Base-by-base conservation (phyloP, 192 early-diverging fungal genomes). In the Backusella macrospora region DNA sequence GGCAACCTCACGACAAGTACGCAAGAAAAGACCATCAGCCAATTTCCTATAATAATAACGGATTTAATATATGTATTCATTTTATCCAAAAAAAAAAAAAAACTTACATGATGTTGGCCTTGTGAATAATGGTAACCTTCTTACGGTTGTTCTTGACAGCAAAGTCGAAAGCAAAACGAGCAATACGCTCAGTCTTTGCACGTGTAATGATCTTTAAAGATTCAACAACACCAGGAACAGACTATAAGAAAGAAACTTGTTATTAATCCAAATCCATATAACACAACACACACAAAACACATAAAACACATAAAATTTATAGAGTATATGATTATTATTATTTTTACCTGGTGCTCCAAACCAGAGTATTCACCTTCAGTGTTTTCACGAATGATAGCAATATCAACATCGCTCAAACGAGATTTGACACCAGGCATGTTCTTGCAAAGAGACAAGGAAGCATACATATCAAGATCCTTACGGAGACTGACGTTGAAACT, bases 331-430 rank as follows among this genome's bases (percentile, higher is more conserved):
- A n/a, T n/a, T n/a, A n/a, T n/a, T n/a, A n/a, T n/a, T n/a, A n/a
- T 55, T 80, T 75, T 59, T 76, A 92, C 89, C 64, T 92, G 91
- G 88, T 99, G 98, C 86, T 99, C 98, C 65, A 98, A 89, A 14
- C 98, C 98, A 82, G 96, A 94, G 91, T 99, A 99, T 87, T 99
- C 98, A 78, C 98, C 98, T 85, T 99, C 98, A 48, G 98, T 99
- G 90, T 99, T 99, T 80, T 99, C 98, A 87, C 98, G 94, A 82
- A 99, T 98, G 75, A 99, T 97, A 76, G 93, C 93, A 91, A 99
- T 96, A 86, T 99, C 92, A 52, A 99, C 96, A 74, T 92, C 86
- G 80, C 93, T 93, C 84, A 97, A 93, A 79, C 96, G 93, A 49
- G 96, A 89, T 15, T 92, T 81, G 79, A 93, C 91, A 72, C 93